Conservation (phyloP, 192 early-diverging fungal species). For the Entophlyctis luteolus region DNA sequence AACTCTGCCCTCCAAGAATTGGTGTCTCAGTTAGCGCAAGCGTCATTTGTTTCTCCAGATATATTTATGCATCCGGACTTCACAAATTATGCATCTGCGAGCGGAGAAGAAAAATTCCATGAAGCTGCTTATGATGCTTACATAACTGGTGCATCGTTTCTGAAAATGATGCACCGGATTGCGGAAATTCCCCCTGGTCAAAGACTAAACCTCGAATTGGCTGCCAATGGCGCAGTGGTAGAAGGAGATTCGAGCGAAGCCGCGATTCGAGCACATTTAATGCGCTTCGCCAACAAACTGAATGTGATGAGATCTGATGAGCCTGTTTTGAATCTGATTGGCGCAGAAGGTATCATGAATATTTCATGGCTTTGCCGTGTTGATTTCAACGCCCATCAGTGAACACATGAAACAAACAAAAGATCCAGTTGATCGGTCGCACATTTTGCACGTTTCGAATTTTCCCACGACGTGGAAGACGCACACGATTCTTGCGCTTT, state of each 20-base stretch:
- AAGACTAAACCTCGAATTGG: neutral
- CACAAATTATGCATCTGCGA: slow-evolving; percentile 19
- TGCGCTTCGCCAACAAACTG: slow-evolving; percentile 50
- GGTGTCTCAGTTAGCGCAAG: neutral
- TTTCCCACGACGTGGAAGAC: slow-evolving; percentile 48
- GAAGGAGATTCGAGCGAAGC: neutral
- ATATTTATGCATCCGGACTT: slow-evolving; percentile 48
- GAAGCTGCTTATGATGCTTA: slow-evolving; percentile 94
- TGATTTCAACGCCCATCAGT: neutral
- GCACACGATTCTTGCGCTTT: slow-evolving; percentile 48
- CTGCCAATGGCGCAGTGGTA: neutral
- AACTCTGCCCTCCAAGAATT: slow-evolving; percentile 30
- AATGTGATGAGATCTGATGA: slow-evolving; percentile 67
- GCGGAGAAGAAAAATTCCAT: slow-evolving; percentile 51
- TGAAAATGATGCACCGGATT: slow-evolving; percentile 55
- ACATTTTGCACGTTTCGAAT: slow-evolving; percentile 50
- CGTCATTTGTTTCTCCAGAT: slow-evolving; percentile 46
- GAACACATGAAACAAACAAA: neutral
- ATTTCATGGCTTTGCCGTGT: neutral
- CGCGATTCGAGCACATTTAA: neutral
- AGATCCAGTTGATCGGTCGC: slow-evolving; percentile 43
- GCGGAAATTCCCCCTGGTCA: neutral
- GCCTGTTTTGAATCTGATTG: slow-evolving; percentile 54
- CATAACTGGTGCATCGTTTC: slow-evolving; percentile 77
- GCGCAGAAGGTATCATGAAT: slow-evolving; percentile 35